A percentile compares a stretch with the other conserved stretches of the same genome.
Conservation (phyloP, 1,284 basidiomycete species). For the Ustilago esculenta region DNA sequence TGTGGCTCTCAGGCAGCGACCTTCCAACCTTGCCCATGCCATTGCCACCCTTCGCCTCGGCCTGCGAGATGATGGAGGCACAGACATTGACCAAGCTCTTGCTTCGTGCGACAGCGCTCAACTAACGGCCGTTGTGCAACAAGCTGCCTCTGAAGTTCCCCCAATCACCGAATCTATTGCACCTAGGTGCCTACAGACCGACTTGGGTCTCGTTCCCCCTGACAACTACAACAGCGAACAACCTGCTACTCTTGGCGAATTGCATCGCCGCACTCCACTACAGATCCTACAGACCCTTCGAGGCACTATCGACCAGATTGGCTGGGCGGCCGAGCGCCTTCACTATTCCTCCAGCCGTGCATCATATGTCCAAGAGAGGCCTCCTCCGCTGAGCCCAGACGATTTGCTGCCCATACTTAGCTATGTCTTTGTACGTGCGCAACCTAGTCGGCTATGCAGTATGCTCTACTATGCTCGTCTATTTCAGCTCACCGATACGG, state of each 20-base stretch:
- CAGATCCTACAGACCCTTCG: conserved; percentile 36
- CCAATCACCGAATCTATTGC: not conserved
- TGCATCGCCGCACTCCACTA: conserved; percentile 36
- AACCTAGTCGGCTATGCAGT: conserved; percentile 21
- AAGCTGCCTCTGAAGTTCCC: not conserved
- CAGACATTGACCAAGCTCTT: conserved; percentile 30
- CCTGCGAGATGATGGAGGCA: conserved; percentile 15
- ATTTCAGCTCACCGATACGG: conserved; percentile 38
- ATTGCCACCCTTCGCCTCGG: conserved; percentile 15
- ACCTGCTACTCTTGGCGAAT: not conserved
- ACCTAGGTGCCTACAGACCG: not conserved
- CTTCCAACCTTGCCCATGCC: conserved; percentile 15
- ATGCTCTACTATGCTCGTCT: conserved; percentile 41
- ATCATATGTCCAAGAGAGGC: conserved; percentile 5
- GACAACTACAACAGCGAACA: no score
- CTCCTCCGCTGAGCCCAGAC: conserved; percentile 28
- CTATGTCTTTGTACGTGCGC: conserved; percentile 34
- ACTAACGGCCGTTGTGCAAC: conserved; percentile 1
- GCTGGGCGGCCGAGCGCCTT: conserved; percentile 17
- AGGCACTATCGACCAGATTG: conserved; percentile 39
- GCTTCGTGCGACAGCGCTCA: conserved; percentile 2
- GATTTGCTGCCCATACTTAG: conserved; percentile 39
- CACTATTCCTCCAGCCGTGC: conserved; percentile 8
- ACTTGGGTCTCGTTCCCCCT: conserved; percentile 6
- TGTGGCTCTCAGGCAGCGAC: conserved; percentile 17